Evolutionary conservation across 768 basidiomycete species (phyloP).

Genomic region (Trametopsis cervina): DNA sequence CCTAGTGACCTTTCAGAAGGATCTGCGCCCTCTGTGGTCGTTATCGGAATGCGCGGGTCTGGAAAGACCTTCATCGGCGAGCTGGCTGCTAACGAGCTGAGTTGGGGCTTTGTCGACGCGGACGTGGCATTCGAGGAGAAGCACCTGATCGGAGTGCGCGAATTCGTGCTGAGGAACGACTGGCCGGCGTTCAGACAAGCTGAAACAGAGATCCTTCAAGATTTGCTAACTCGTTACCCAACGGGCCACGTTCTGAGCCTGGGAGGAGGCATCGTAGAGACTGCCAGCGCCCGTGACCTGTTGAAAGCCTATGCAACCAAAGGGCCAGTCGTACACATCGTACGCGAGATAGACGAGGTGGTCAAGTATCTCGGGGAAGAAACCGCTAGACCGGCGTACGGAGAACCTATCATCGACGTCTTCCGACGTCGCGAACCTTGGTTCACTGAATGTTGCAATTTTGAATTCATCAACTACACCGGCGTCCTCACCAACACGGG

Average conservation of each 20-base stretch:
- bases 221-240: slow-evolving; percentile 52
- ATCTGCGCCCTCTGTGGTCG: slow-evolving; percentile 45
- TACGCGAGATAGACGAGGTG: slow-evolving; percentile 75
- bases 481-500: slow-evolving; percentile 18
- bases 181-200: slow-evolving; percentile 88
- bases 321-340: slow-evolving; percentile 81
- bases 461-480: slow-evolving; percentile 79
- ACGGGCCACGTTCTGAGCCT: slow-evolving; percentile 76
- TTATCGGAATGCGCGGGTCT: slow-evolving; percentile 95
- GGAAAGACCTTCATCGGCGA: slow-evolving; percentile 89
- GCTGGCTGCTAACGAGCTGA: slow-evolving; percentile 66
- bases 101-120: slow-evolving; percentile 77
- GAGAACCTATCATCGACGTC: slow-evolving; percentile 80
- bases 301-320: slow-evolving; percentile 57
- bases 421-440: slow-evolving; percentile 78
- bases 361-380: slow-evolving; percentile 75
- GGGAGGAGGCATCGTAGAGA: slow-evolving; percentile 94
- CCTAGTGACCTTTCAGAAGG: slow-evolving; percentile 26
- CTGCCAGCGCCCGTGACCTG: slow-evolving; percentile 61
- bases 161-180: slow-evolving; percentile 75
- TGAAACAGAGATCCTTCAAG: slow-evolving; percentile 63
- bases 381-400: slow-evolving; percentile 78
- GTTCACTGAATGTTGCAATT: slow-evolving; percentile 75
- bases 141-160: slow-evolving; percentile 52
- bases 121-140: slow-evolving; percentile 71